A percentile compares a stretch with the other conserved stretches of the same genome.
Conservation (phyloP, 352 stramenopile species). For the Phytophthora palmivora region DNA sequence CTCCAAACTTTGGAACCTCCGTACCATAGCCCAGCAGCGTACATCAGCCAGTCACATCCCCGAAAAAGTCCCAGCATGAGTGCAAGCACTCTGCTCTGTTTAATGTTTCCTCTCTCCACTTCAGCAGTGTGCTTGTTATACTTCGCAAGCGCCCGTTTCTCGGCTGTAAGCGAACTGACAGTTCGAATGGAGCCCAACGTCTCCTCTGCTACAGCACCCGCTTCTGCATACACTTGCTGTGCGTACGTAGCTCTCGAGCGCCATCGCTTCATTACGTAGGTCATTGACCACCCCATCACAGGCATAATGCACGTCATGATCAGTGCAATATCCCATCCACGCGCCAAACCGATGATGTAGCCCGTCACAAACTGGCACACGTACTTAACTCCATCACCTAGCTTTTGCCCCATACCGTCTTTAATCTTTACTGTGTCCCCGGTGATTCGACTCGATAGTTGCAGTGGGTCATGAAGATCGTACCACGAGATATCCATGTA, state of each 20-base stretch:
- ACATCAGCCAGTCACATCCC: slow-evolving; percentile 40
- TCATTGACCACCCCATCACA: slow-evolving; percentile 5
- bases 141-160: slow-evolving; percentile 31
- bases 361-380: slow-evolving; percentile 44
- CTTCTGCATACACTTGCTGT: slow-evolving; percentile 3
- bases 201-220: slow-evolving; percentile 46
- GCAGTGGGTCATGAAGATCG: slow-evolving; percentile 33
- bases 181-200: slow-evolving; percentile 70
- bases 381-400: slow-evolving; percentile 43
- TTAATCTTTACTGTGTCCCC: slow-evolving; percentile 40
- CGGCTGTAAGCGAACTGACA: slow-evolving; percentile 36
- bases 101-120: slow-evolving; percentile 29
- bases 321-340: slow-evolving; percentile 9
- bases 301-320: slow-evolving; percentile 11
- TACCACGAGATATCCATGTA: slow-evolving; percentile 52
- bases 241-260: background rate
- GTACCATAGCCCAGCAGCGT: slow-evolving; percentile 45
- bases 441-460: slow-evolving; percentile 37
- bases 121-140: slow-evolving; percentile 23
- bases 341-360: slow-evolving; percentile 7
- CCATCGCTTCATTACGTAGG: background rate
- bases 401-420: slow-evolving; percentile 52
- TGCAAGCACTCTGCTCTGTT: slow-evolving; percentile 13
- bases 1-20: slow-evolving; percentile 38
- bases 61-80: slow-evolving; percentile 30